Percentiles rank a stretch among this genome's conserved stretches.
Evolutionary conservation across 164 flowering plant genomes (phyloP).

Genomic region (Dillenia turbinata): DNA sequence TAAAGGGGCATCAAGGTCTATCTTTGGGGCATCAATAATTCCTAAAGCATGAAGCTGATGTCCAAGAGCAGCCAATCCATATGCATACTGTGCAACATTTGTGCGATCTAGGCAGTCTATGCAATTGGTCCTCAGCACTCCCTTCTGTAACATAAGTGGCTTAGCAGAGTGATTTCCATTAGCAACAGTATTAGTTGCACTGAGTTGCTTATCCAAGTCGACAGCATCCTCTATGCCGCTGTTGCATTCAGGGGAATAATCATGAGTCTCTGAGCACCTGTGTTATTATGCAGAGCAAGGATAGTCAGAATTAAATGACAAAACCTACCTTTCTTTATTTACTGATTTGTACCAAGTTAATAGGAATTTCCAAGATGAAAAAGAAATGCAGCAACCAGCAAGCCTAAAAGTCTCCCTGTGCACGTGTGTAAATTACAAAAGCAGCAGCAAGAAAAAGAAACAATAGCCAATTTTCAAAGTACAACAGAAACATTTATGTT

Average conservation of each 20-base stretch:
- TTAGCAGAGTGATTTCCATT: constrained; percentile 25
- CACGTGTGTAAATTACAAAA: too few relatives aligned
- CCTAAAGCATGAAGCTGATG: constrained; percentile 78
- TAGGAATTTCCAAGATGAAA: too few relatives aligned
- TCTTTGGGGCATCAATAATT: constrained; percentile 30
- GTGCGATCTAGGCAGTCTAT: constrained; percentile 99
- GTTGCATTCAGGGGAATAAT: constrained; percentile 6
- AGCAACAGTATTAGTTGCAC: constrained; percentile 14
- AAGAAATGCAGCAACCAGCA: too few relatives aligned
- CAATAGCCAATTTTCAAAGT: too few relatives aligned
- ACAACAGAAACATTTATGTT: too few relatives aligned
- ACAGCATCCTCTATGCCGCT: constrained; percentile 26
- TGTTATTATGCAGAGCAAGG: constrained; percentile 1
- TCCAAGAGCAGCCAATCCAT: constrained; percentile 87
- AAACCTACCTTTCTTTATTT: too few relatives aligned
- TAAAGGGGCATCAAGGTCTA: constrained; percentile 55
- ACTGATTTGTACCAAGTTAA: too few relatives aligned
- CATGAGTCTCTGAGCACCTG: constrained; percentile 33
- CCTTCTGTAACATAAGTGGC: constrained; percentile 60
- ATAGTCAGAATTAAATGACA: background rate
- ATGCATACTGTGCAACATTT: constrained; percentile 91
- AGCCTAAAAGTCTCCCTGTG: too few relatives aligned
- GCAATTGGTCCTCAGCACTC: constrained; percentile 92
- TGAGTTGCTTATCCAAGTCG: constrained; percentile 23
- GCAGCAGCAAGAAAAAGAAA: too few relatives aligned